These are phyloP conservation scores for Claviceps sp. DNA, from an alignment of 2,329 filamentous ascomycete genomes.

Conservation along the genomic window DNA sequence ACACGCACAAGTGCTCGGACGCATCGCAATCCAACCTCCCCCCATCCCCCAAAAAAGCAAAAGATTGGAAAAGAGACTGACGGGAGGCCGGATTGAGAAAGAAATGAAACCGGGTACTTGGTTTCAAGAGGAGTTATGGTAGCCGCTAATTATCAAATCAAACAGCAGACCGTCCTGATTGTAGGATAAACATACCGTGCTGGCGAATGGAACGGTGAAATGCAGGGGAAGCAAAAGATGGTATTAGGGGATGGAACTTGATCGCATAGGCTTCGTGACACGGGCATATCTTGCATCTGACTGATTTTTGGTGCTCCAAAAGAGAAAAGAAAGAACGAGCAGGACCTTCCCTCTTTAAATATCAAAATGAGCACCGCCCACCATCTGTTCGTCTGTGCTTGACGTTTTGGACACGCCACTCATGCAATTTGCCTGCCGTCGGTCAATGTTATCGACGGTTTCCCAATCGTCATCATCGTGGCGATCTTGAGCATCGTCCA, in stretches of 20 bases:
- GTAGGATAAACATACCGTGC: slow-evolving; percentile 4
- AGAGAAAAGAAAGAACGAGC: not conserved
- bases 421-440: slow-evolving; percentile 43
- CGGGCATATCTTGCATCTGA: not conserved
- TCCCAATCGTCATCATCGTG: slow-evolving; percentile 43
- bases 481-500: slow-evolving; percentile 38
- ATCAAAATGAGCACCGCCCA: slow-evolving; percentile 50
- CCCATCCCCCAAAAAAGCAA: not conserved
- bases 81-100: not conserved
- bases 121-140: not conserved
- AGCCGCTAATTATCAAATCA: not conserved
- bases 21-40: not conserved
- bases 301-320: not conserved
- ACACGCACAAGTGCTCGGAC: not conserved
- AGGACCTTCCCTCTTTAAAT: slow-evolving; percentile 30
- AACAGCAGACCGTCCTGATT: slow-evolving; percentile 1
- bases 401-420: slow-evolving; percentile 47
- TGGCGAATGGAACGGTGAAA: not conserved
- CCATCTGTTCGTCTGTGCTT: slow-evolving; percentile 49
- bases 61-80: not conserved
- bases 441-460: slow-evolving; percentile 41
- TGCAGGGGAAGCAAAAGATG: not conserved
- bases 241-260: not conserved
- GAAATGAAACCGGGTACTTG: not conserved
- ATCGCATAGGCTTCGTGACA: not conserved